A percentile compares a stretch with the other conserved stretches of the same genome.
These are phyloP conservation scores for Pterothamnion heteromorphum DNA, from an alignment of 31 red algal species.

Conservation along the genomic window DNA sequence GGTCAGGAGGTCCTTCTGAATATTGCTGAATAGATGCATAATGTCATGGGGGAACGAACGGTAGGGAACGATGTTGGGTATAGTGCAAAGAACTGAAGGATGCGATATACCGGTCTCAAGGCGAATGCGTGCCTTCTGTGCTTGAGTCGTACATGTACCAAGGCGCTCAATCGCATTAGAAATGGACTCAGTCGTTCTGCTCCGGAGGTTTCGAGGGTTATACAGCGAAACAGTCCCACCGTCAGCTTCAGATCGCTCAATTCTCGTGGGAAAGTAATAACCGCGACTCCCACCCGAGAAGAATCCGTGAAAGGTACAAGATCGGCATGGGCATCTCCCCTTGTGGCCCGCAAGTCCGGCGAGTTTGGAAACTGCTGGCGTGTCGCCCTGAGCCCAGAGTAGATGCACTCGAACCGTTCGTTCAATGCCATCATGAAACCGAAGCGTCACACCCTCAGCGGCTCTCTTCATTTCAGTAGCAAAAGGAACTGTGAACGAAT, in stretches of 20 bases:
- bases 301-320: neutral
- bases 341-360: slow-evolving; percentile 26
- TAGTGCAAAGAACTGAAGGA: neutral
- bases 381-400: slow-evolving; percentile 42
- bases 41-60: neutral
- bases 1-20: neutral
- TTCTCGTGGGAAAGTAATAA: no score
- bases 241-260: no score
- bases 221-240: no score
- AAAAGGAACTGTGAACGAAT: no score
- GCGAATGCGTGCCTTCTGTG: neutral
- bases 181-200: no score
- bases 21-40: neutral
- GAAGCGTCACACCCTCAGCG: no score
- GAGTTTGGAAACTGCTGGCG: slow-evolving; percentile 32
- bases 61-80: neutral
- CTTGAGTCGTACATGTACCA: no score
- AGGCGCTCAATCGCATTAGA: no score
- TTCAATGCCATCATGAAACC: neutral
- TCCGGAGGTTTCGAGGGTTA: no score
- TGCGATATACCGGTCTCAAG: neutral
- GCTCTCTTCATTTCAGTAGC: no score
- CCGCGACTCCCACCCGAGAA: neutral
- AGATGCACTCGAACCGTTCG: neutral
- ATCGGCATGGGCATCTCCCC: neutral